Conservation (phyloP, 2,329 filamentous ascomycete species). For the Alternaria alternata region DNA sequence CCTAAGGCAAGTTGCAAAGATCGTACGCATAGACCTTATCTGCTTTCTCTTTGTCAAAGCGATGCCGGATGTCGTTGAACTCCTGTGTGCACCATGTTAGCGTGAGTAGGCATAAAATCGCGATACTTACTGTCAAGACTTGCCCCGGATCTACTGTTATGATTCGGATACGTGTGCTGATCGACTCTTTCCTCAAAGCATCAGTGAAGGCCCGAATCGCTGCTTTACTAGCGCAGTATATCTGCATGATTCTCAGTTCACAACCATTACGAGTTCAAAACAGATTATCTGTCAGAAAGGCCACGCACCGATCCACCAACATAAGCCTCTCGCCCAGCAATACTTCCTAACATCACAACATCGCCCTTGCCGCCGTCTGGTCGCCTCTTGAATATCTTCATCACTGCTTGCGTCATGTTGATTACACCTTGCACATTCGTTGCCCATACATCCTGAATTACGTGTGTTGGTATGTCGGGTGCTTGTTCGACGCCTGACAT, state of each 20-base stretch:
- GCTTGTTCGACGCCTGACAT: slow-evolving; percentile 86
- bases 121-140: slow-evolving; percentile 72
- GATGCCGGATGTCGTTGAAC: slow-evolving; percentile 84
- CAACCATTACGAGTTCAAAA: not conserved
- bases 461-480: slow-evolving; percentile 78
- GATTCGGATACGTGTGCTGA: slow-evolving; percentile 77
- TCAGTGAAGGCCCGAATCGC: slow-evolving; percentile 85
- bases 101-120: not conserved
- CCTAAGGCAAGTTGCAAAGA: not conserved
- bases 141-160: slow-evolving; percentile 90
- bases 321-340: slow-evolving; percentile 85
- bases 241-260: slow-evolving; percentile 8
- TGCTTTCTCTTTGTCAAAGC: slow-evolving; percentile 84
- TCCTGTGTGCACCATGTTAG: slow-evolving; percentile 54
- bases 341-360: slow-evolving; percentile 91
- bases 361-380: slow-evolving; percentile 79
- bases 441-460: slow-evolving; percentile 82
- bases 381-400: slow-evolving; percentile 77
- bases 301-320: slow-evolving; percentile 68
- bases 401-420: slow-evolving; percentile 89
- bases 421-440: slow-evolving; percentile 94
- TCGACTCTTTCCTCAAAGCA: slow-evolving; percentile 78
- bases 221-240: slow-evolving; percentile 90
- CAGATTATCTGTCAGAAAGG: not conserved
- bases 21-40: slow-evolving; percentile 78